Base-by-base conservation (phyloP, 2,329 filamentous ascomycete species). In the Paraconiothyrium brasiliense region DNA sequence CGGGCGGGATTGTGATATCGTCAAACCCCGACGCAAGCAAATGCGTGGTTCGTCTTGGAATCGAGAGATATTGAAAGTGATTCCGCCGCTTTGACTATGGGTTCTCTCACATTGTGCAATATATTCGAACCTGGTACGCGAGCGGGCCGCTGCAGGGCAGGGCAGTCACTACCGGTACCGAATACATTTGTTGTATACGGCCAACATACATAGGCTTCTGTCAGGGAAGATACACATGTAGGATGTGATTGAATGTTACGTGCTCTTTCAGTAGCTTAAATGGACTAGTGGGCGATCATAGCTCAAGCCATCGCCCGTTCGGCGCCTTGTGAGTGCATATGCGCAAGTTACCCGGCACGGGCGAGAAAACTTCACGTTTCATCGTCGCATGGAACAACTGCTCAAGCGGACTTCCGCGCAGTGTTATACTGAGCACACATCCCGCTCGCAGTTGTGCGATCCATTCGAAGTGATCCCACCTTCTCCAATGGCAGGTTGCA, bases 241-340 rank as follows among this genome's bases (percentile, higher is more conserved):
- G 27, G 39, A 44, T 43, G 35, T 22, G 37, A 54, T 43, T 5
- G 7, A 32, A 6, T 30, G 27, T 14, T 16, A 56, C 22, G 54
- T 48, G 54, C 54, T 56, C 54, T 30, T 30, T 4, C 14, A 32
- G 37, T 2, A n/a, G 32, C n/a, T 20, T 16, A n/a, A 56, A 39
- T 30, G 5, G 30, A 27, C 32, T 22, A 30, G n/a, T 39, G 37
- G n/a, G 43, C 43, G 43, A 39, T 44, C 54, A 9, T 56, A 39
- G 43, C 54, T 56, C 43, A 32, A 24, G 52, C 52, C 39, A 46
- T 47, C 8, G 41, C 41, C 41, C 4, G 30, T 56, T 48, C 6
- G 30, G 43, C n/a, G 54, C 43, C 43, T 24, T 43, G 27, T 56
- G 54, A 56, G 54, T 56, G 54, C 41, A 56, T 56, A 56, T 47